Percentiles rank a stretch among this genome's conserved stretches.
Evolutionary conservation across 2,329 filamentous ascomycete genomes (phyloP).

Genomic region (Botrytis sinoallii): DNA sequence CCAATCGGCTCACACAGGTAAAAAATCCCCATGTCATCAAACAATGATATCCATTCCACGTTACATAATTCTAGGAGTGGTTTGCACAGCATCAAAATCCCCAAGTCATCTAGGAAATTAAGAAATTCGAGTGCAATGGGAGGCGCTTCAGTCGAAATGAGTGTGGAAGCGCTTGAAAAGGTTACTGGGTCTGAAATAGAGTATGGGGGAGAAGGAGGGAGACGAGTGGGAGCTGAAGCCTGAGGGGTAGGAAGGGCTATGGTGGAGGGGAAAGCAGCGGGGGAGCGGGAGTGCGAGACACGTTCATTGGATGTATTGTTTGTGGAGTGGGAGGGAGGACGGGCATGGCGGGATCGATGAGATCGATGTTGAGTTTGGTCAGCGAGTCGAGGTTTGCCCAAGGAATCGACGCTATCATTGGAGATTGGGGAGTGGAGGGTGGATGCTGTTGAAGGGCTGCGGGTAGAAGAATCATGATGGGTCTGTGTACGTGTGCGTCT

Average conservation of each 20-base stretch:
- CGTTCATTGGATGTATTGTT: neutral
- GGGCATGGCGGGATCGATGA: neutral
- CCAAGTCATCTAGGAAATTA: conserved; percentile 32
- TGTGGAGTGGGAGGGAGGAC: neutral
- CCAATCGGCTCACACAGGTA: conserved; percentile 9
- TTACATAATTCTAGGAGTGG: conserved; percentile 24
- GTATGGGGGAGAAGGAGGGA: neutral
- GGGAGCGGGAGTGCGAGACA: neutral
- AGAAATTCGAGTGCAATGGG: conserved; percentile 19
- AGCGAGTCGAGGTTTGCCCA: neutral
- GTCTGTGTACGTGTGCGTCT: neutral
- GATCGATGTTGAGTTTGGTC: neutral
- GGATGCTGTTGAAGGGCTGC: conserved; percentile 5
- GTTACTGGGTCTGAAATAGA: neutral
- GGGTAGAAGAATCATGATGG: neutral
- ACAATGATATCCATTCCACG: conserved; percentile 24
- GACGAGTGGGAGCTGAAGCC: neutral
- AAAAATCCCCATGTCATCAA: conserved; percentile 30
- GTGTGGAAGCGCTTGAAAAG: neutral
- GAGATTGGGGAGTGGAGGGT: neutral
- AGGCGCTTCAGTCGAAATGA: neutral
- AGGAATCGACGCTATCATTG: neutral
- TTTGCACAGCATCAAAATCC: conserved; percentile 26
- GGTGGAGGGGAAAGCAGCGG: neutral
- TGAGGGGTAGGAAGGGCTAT: neutral